These are phyloP conservation scores for Pythium brachiatum DNA, from an alignment of 352 stramenopile species.

Conservation along the genomic window DNA sequence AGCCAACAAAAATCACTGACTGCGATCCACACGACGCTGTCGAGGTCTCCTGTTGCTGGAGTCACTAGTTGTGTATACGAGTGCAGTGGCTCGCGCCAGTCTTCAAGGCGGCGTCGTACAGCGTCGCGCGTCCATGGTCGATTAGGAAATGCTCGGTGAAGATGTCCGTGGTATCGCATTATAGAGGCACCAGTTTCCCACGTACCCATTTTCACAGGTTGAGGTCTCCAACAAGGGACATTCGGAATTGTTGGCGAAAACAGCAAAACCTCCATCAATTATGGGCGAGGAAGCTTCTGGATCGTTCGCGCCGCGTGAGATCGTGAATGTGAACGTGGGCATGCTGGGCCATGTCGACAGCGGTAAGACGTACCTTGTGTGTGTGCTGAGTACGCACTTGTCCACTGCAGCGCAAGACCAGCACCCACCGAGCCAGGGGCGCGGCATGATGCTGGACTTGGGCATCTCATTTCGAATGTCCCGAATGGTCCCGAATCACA, in stretches of 20 bases:
- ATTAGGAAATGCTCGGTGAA: too few relatives aligned
- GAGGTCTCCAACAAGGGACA: not conserved
- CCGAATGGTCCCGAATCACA: conserved; percentile 65
- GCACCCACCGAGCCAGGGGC: conserved; percentile 93
- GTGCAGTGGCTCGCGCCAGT: too few relatives aligned
- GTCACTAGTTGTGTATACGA: too few relatives aligned
- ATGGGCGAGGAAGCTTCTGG: not conserved
- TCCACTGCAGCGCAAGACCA: conserved; percentile 99
- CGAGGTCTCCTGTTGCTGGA: too few relatives aligned
- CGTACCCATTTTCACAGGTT: too few relatives aligned
- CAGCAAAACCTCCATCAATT: not conserved
- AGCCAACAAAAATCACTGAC: too few relatives aligned
- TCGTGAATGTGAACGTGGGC: conserved; percentile 96
- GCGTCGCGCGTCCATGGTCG: too few relatives aligned
- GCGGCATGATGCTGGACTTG: conserved; percentile 98
- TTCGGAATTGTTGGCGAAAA: not conserved
- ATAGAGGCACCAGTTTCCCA: too few relatives aligned
- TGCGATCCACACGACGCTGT: too few relatives aligned
- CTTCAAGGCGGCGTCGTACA: too few relatives aligned
- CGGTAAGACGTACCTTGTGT: conserved; percentile 97
- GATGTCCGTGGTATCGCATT: too few relatives aligned
- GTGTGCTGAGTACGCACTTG: conserved; percentile 95
- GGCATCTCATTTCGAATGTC: conserved; percentile 87
- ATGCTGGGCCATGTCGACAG: conserved; percentile 98
- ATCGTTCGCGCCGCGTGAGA: not conserved